Evolutionary conservation across 2,329 filamentous ascomycete species (phyloP), one percentile per base, ranked within the genome.

Genomic region (Colletotrichum sojae): DNA sequence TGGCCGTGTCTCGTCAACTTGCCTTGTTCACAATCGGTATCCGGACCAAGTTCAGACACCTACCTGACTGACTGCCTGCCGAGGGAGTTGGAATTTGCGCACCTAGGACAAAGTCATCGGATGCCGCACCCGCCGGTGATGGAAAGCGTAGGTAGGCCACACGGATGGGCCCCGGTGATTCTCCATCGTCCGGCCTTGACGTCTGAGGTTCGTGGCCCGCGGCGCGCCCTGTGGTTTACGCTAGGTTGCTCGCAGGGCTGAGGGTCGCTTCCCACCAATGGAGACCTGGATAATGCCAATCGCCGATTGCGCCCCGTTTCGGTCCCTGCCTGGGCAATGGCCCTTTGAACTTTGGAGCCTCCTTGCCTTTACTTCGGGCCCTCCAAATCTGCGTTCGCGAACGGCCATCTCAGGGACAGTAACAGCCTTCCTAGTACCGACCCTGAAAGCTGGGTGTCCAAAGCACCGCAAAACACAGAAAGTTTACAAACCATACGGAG

Each of bases 191-290:
- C 40, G 40, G 13, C 40, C 13, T 43, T n/a, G 40, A n/a, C 40
- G 15, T 43, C 40, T 43, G 40, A 43, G 40, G 16, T 43, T n/a
- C 15, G 40, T 43, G 40, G 13, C 40, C 40, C 15, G 31, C 31
- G 40, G 40, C 40, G 40, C 15, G 40, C 40, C 31, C 15, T n/a
- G 43, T 36, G 45, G 18, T 48, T 18, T n/a, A 48, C 18, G 45
- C n/a, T 53, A 36, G 31, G 31, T 40, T 46, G 46, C n/a, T 54
- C n/a, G 54, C 54, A 68, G 65, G 65, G 65, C 65, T 68, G 65
- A 68, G 31, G 31, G 31, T 36, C 31, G 31, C 15, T 6, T 18
- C 22, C 59, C 46, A 22, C 65, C 65, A 68, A 68, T 68, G 20
- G 59, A n/a, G n/a, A 48, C 40, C 12, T 22, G 54, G 15, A 40